Conservation (phyloP, 768 basidiomycete genomes). For the Boletus eberwhitei region DNA sequence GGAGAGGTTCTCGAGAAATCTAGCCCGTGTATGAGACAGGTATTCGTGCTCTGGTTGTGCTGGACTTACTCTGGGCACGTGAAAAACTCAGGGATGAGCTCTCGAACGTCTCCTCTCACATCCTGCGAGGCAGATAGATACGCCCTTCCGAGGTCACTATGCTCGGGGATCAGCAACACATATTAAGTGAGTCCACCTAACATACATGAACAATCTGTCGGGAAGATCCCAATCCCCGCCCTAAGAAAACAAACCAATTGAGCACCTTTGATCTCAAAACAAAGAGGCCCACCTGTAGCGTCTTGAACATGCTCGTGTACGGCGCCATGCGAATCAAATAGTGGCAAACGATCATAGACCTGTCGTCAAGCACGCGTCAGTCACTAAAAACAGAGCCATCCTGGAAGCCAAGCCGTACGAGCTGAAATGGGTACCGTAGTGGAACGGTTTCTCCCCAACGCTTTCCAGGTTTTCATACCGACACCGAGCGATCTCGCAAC, state of each 20-base stretch:
- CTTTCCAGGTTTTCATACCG: conserved; percentile 74
- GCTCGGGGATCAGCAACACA: conserved; percentile 7
- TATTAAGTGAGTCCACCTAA: not conserved
- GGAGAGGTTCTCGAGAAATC: conserved; percentile 80
- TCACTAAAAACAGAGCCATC: not conserved
- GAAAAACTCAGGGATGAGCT: conserved; percentile 88
- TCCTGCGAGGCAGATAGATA: conserved; percentile 85
- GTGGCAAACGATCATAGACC: conserved; percentile 94
- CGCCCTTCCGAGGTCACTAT: conserved; percentile 72
- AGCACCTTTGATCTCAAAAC: not conserved
- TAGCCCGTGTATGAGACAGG: conserved; percentile 25
- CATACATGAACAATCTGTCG: conserved; percentile 77
- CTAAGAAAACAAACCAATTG: conserved; percentile 34
- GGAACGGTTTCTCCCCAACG: conserved; percentile 85
- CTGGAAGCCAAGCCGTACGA: conserved; percentile 37
- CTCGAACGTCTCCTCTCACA: conserved; percentile 87
- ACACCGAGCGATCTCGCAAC: conserved; percentile 70
- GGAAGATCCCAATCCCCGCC: conserved; percentile 96
- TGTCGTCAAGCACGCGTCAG: conserved; percentile 7
- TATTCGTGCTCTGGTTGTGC: not conserved
- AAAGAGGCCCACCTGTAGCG: conserved; percentile 51
- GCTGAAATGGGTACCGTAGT: conserved; percentile 93
- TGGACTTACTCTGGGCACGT: conserved; percentile 68
- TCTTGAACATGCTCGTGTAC: conserved; percentile 94
- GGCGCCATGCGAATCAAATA: conserved; percentile 88